phyloP scores from a whole-genome alignment of 169 alveolate genomes.

The Plasmodium vivax region DNA sequence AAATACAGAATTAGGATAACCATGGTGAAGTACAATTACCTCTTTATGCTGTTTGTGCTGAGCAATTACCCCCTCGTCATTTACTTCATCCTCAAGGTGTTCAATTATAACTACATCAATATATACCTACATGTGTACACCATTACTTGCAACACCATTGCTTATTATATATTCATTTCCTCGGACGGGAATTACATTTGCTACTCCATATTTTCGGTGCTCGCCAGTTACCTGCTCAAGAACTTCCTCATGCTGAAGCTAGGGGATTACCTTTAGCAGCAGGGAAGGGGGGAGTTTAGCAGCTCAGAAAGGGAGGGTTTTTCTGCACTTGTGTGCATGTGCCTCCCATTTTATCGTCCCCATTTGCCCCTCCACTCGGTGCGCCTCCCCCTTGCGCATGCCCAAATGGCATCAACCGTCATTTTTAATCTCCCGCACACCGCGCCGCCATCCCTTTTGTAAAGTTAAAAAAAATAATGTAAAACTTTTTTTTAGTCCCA shows the following conservation, averaged over 20 bases:
- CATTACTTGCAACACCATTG: conserved; percentile 50
- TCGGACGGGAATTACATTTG: conserved; percentile 30
- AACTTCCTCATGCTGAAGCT: conserved; percentile 36
- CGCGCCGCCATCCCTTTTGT: neutral
- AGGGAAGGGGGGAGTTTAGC: neutral
- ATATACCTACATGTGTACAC: conserved; percentile 56
- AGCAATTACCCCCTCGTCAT: conserved; percentile 54
- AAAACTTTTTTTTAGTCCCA: neutral
- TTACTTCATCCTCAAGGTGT: conserved; percentile 55
- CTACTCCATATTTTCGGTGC: conserved; percentile 60
- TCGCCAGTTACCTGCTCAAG: conserved; percentile 46
- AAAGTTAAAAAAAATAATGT: neutral
- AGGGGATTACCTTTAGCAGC: conserved; percentile 9
- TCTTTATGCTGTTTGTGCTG: conserved; percentile 66
- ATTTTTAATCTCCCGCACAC: neutral
- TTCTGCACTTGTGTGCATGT: neutral
- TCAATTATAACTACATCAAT: conserved; percentile 66
- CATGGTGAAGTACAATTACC: conserved; percentile 66
- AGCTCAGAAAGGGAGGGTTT: neutral
- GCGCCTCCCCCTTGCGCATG: neutral
- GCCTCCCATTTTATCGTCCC: neutral
- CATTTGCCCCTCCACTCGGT: neutral
- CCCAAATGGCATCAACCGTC: neutral
- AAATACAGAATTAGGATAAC: conserved; percentile 29
- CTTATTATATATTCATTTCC: conserved; percentile 65